phyloP scores from a whole-genome alignment of 2,329 filamentous ascomycete species.

The Scytalidium lignicola region DNA sequence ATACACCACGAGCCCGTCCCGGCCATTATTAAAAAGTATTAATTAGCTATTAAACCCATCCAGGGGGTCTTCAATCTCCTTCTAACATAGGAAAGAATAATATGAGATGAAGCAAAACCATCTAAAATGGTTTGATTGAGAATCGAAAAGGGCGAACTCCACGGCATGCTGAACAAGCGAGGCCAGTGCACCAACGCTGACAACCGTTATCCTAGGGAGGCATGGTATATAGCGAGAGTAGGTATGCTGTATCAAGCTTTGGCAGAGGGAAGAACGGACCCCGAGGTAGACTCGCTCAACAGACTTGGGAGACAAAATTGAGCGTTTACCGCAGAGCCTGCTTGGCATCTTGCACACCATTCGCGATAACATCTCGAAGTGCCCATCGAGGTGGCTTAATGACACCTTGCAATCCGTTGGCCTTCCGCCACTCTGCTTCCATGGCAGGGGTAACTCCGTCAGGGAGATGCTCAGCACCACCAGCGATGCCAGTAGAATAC shows the following conservation, averaged over 20 bases:
- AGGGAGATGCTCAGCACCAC: constrained; percentile 72
- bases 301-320: constrained; percentile 4
- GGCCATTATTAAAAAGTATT: background rate
- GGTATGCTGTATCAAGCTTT: background rate
- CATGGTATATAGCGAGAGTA: background rate
- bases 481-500: constrained; percentile 93
- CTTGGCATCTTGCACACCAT: constrained; percentile 66
- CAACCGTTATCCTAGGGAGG: background rate
- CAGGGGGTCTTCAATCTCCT: background rate
- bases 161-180: background rate
- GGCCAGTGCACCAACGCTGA: background rate
- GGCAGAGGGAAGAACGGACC: background rate
- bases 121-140: background rate
- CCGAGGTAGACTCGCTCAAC: background rate
- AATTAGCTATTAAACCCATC: background rate
- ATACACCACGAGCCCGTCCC: background rate
- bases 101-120: background rate
- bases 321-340: constrained; percentile 48
- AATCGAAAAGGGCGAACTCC: background rate
- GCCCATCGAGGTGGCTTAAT: constrained; percentile 60
- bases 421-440: constrained; percentile 62
- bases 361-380: constrained; percentile 66
- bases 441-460: constrained; percentile 67
- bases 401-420: constrained; percentile 44
- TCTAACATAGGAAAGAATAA: background rate